Conservation (phyloP, 371 early-diverging fungal genomes). For the Mortierella sp. region DNA sequence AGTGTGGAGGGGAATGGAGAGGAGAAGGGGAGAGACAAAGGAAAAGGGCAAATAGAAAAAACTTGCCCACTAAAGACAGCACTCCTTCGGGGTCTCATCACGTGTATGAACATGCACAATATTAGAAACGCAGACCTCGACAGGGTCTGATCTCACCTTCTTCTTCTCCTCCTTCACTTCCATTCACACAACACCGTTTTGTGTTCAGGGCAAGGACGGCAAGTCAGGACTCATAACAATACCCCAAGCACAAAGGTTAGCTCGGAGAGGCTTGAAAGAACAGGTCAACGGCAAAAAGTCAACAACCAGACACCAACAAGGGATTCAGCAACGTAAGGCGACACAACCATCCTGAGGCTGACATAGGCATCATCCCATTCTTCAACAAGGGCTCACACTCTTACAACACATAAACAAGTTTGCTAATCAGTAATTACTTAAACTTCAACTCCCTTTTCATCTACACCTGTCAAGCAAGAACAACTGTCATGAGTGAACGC, state of each 20-base stretch:
- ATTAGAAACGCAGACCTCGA: no score
- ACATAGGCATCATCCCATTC: not conserved
- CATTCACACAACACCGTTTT: not conserved
- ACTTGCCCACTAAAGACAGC: not conserved
- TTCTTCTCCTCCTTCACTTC: not conserved
- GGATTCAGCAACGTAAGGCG: not conserved
- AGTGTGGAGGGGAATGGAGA: not conserved
- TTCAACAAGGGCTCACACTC: not conserved
- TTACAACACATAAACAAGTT: not conserved
- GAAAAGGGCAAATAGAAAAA: not conserved
- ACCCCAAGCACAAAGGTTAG: not conserved
- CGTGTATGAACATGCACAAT: no score
- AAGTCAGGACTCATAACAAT: not conserved
- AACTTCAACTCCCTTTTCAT: not conserved
- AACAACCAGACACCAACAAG: not conserved
- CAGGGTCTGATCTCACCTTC: not conserved
- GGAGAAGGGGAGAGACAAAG: not conserved
- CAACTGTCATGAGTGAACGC: slow-evolving; percentile 33
- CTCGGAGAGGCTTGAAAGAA: not conserved
- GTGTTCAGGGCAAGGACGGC: not conserved
- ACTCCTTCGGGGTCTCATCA: no score
- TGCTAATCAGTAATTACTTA: not conserved
- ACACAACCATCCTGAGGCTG: not conserved
- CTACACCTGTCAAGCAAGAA: not conserved
- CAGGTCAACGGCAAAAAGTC: not conserved